Evolutionary conservation across 1,139 yeast species (phyloP).

Genomic region (Debaryomyces nepalensis): DNA sequence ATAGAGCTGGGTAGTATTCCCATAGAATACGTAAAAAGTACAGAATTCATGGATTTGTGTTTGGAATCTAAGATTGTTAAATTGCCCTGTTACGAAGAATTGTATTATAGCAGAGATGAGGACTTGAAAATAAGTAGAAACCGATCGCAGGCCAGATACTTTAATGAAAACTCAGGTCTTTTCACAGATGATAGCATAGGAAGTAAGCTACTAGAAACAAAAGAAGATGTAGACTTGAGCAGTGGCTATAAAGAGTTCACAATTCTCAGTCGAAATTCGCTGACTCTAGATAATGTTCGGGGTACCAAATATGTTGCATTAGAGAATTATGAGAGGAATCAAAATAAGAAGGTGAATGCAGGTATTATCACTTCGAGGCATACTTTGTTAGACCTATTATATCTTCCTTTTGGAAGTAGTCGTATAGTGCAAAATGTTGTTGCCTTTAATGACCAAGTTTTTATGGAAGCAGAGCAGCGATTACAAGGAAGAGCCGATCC

Average conservation of each 20-base stretch:
- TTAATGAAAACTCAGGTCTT: constrained; percentile 9
- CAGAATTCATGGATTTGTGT: constrained; percentile 11
- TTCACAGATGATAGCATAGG: constrained; percentile 3
- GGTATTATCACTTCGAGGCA: constrained; percentile 16
- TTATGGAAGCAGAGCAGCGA: constrained; percentile 13
- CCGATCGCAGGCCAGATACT: constrained; percentile 13
- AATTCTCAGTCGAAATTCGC: constrained; percentile 10
- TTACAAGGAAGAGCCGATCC: constrained; percentile 8
- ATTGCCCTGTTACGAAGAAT: constrained; percentile 14
- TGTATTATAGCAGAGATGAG: constrained; percentile 15
- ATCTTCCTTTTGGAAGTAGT: constrained; percentile 10
- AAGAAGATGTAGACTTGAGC: constrained; percentile 13
- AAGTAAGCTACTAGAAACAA: background rate
- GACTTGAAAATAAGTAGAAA: constrained; percentile 11
- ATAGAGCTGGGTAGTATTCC: constrained; percentile 14
- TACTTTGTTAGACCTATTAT: constrained; percentile 14
- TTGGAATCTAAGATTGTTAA: constrained; percentile 6
- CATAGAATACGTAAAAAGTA: constrained; percentile 11
- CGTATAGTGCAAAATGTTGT: constrained; percentile 13
- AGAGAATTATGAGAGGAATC: constrained; percentile 10
- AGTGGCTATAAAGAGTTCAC: constrained; percentile 11
- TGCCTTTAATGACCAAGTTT: constrained; percentile 15
- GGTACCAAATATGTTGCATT: constrained; percentile 17
- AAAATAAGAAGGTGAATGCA: constrained; percentile 10
- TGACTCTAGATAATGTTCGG: constrained; percentile 11